Conservation (phyloP, 306 rosid genomes). For the Begonia loranthoides region DNA sequence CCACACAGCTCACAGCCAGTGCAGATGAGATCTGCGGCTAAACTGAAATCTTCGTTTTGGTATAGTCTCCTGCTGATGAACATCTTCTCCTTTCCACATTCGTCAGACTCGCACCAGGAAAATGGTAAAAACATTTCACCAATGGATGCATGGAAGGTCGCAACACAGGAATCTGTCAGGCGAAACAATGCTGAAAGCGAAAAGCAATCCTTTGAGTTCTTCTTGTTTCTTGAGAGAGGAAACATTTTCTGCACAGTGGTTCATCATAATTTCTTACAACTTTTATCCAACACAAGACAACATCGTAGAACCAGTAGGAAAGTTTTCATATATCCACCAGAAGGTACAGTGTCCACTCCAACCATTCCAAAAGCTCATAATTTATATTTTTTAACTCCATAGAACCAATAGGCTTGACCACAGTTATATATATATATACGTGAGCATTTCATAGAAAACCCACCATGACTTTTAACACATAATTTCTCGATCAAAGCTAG, state of each 20-base stretch:
- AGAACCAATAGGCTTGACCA: no score
- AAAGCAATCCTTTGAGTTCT: slow-evolving; percentile 24
- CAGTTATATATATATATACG: no score
- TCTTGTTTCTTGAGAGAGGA: slow-evolving; percentile 34
- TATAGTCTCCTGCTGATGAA: slow-evolving; percentile 42
- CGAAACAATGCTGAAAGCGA: slow-evolving; percentile 36
- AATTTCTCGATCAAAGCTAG: no score
- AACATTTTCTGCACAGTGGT: slow-evolving; percentile 13
- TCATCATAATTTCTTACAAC: slow-evolving; percentile 1
- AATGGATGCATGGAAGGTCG: slow-evolving; percentile 39
- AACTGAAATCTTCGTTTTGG: slow-evolving; percentile 22
- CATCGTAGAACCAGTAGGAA: no score
- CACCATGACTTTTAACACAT: no score
- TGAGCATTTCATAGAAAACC: no score
- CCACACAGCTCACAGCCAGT: slow-evolving; percentile 79
- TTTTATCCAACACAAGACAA: slow-evolving; percentile 5
- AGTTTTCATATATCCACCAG: no score
- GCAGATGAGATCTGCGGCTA: slow-evolving; percentile 54
- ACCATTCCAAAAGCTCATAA: no score
- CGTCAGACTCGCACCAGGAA: slow-evolving; percentile 9
- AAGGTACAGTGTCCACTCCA: no score
- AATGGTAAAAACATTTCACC: slow-evolving; percentile 45
- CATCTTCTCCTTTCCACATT: slow-evolving; percentile 36
- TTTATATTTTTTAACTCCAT: no score
- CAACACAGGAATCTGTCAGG: slow-evolving; percentile 35